Base-by-base conservation (phyloP, 2,329 filamentous ascomycete genomes). In the Aspergillus floridensis region DNA sequence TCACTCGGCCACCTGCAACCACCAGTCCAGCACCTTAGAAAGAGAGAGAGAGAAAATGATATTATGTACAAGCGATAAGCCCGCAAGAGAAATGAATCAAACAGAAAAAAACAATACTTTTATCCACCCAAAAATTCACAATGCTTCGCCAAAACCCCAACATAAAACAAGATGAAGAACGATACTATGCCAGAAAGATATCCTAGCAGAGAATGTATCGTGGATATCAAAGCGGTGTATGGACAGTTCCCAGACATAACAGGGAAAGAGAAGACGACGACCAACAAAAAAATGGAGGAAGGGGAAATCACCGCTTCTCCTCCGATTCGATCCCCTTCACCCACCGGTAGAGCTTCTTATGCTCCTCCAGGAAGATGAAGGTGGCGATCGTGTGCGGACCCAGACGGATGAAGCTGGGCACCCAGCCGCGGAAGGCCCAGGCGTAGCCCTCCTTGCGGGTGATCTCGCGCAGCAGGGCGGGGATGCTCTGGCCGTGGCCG, bases 391-490 rank as follows among this genome's bases (percentile, higher is more conserved):
- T 88, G 70, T 88, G 86, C 26, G 86, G 86, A 2, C 86, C 86
- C 21, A 88, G 73, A 7, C 86, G 80, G 58, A 88, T 85, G 65
- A 88, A 88, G 71, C 86, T 88, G 19, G 86, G 86, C 16, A 87
- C 83, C 86, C 86, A 88, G 26, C 86, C 86, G 65, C 84, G 82
- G 76, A 88, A 88, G 76, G 86, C 84, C 86, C 86, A 88, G 5
- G 79, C 74, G 35, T 85, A 73, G 11, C 86, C 86, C 70, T 88
- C 86, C 53, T 80, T 78, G 53, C 77, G 76, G 58, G 79, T 82
- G 35, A 86, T 84, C 21, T 84, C 79, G 22, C 77, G 76, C 52
- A 88, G 68, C 32, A 86, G 70, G 41, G 73, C 73, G 4, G 80
- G 62, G 4, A 88, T 73, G 41, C 74, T 74, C 38, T 77, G 74